These are phyloP conservation scores for Nannochloropsis salina DNA, from an alignment of 108 stramenopile species.

Conservation along the genomic window DNA sequence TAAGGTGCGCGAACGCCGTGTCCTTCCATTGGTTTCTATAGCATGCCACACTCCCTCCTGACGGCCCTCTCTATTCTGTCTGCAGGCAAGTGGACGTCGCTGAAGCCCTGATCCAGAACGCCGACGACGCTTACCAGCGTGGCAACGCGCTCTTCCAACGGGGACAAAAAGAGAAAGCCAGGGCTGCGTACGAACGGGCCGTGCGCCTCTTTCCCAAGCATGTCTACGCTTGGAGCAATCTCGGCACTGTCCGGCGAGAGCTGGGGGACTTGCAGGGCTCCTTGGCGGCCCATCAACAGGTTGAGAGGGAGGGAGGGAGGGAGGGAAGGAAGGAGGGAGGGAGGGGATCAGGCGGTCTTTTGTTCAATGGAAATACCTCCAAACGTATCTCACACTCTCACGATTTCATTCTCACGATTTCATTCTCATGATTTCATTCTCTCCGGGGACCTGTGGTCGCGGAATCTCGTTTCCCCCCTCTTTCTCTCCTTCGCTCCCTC, in stretches of 20 bases:
- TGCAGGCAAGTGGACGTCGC: neutral
- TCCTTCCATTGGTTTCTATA: no score
- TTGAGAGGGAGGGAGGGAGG: neutral
- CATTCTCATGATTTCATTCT: no score
- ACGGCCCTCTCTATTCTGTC: neutral
- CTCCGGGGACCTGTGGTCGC: no score
- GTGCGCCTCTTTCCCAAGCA: neutral
- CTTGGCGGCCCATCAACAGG: neutral
- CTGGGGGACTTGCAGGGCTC: neutral
- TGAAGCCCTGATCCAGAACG: neutral
- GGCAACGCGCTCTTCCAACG: neutral
- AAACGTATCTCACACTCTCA: no score
- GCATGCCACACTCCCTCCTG: neutral
- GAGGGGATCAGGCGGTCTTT: no score
- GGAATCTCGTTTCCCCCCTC: no score
- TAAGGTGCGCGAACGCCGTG: neutral
- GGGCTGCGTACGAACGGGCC: neutral
- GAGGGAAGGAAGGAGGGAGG: no score
- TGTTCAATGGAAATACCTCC: no score
- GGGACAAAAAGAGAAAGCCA: neutral
- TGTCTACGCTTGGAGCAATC: constrained; percentile 15
- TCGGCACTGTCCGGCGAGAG: neutral
- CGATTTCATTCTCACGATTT: no score
- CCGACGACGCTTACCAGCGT: constrained; percentile 19
- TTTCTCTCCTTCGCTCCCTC: neutral